Evolutionary conservation across 257 asterid species (phyloP).

Genomic region (Lithospermum erythrorhizon): DNA sequence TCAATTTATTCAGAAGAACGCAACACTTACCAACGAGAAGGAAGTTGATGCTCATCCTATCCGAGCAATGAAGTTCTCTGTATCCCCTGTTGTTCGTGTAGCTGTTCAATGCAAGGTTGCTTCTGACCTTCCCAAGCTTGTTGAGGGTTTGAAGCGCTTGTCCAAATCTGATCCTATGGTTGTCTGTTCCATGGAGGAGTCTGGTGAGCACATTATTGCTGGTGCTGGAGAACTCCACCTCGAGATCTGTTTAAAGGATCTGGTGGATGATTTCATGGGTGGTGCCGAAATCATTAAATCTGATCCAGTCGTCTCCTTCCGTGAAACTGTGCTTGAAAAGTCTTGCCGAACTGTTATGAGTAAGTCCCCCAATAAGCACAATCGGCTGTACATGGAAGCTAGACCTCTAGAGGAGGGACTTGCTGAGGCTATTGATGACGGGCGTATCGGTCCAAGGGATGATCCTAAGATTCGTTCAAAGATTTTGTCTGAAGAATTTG

Average conservation of each 20-base stretch:
- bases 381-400: slow-evolving; percentile 34
- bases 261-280: slow-evolving; percentile 31
- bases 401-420: slow-evolving; percentile 34
- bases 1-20: no score
- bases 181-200: slow-evolving; percentile 29
- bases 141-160: slow-evolving; percentile 34
- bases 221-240: slow-evolving; percentile 35
- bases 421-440: slow-evolving; percentile 34
- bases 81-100: slow-evolving; percentile 37
- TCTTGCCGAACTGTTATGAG: slow-evolving; percentile 28
- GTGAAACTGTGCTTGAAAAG: slow-evolving; percentile 27
- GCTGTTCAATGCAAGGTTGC: slow-evolving; percentile 40
- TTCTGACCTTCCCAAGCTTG: slow-evolving; percentile 37
- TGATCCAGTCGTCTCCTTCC: slow-evolving; percentile 30
- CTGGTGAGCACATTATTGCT: slow-evolving; percentile 35
- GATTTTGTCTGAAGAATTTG: slow-evolving; percentile 35
- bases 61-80: slow-evolving; percentile 9
- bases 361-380: slow-evolving; percentile 33
- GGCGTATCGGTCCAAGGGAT: slow-evolving; percentile 38
- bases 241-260: slow-evolving; percentile 30
- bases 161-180: slow-evolving; percentile 41
- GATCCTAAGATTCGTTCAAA: slow-evolving; percentile 32
- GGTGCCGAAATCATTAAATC: slow-evolving; percentile 24
- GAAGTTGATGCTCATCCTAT: no score
- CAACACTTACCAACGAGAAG: no score